These are phyloP conservation scores for Tolypocladium tundrense DNA, from an alignment of 2,329 filamentous ascomycete genomes.

Conservation along the genomic window DNA sequence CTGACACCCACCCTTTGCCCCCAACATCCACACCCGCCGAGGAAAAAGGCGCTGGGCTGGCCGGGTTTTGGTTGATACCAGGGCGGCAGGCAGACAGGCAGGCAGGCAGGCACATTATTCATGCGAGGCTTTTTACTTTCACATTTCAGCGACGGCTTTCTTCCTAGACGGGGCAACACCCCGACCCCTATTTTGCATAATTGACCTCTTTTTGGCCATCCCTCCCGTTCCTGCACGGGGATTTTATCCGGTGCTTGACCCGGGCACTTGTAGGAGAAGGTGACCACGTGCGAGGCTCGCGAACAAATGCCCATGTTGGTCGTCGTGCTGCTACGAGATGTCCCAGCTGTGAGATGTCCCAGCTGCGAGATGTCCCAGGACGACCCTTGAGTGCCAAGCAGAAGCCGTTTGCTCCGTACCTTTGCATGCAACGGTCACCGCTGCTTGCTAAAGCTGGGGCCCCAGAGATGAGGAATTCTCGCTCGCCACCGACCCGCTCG, in stretches of 20 bases:
- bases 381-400: not conserved
- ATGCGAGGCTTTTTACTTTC: not conserved
- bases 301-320: not conserved
- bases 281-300: not conserved
- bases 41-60: not conserved
- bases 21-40: not conserved
- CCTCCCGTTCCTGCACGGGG: not conserved
- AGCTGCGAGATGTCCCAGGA: not conserved
- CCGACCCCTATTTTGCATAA: not conserved
- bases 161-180: not conserved
- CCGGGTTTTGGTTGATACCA: not conserved
- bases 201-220: not conserved
- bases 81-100: not conserved
- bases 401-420: not conserved
- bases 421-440: not conserved
- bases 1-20: not conserved
- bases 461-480: not conserved
- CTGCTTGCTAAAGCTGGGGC: not conserved
- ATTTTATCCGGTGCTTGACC: not conserved
- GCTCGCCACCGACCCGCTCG: not conserved
- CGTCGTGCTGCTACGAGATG: not conserved
- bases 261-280: not conserved
- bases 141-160: not conserved
- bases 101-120: not conserved
- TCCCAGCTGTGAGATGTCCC: not conserved